Evolutionary conservation across 2,329 filamentous ascomycete genomes (phyloP).

Genomic region (Epichloe aotearoae): DNA sequence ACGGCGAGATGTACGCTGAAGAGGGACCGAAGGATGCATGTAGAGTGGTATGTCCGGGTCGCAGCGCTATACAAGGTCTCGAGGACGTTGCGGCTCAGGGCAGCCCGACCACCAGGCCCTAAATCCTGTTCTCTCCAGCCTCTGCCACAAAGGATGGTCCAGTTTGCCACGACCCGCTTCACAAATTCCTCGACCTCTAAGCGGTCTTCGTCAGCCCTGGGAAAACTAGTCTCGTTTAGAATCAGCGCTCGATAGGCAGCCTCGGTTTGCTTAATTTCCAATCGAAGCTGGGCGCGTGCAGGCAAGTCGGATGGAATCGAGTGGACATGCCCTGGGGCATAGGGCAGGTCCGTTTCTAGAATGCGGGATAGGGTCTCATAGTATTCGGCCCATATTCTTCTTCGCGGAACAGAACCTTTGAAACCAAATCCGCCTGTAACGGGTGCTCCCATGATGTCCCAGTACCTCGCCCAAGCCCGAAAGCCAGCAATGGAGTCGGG

Average conservation of each 20-base stretch:
- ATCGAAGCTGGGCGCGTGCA: constrained; percentile 49
- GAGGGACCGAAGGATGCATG: constrained; percentile 69
- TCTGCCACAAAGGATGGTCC: constrained; percentile 67
- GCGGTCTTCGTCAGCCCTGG: constrained; percentile 67
- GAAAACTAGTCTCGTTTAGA: constrained; percentile 68
- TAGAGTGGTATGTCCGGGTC: constrained; percentile 91
- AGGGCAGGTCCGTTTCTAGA: constrained; percentile 52
- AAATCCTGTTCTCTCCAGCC: constrained; percentile 72
- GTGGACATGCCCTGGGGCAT: constrained; percentile 34
- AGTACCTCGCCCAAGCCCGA: constrained; percentile 58
- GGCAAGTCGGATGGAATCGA: constrained; percentile 34
- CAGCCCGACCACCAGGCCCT: constrained; percentile 66
- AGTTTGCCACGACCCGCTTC: constrained; percentile 68
- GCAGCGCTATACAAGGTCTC: constrained; percentile 84
- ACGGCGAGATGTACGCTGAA: constrained; percentile 80
- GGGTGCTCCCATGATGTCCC: constrained; percentile 37
- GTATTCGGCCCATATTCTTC: constrained; percentile 73
- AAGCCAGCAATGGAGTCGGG: constrained; percentile 42
- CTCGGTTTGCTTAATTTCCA: constrained; percentile 71
- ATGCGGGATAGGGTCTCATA: constrained; percentile 69
- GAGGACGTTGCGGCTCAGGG: constrained; percentile 61
- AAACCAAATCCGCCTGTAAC: constrained; percentile 43
- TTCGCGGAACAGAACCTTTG: constrained; percentile 44
- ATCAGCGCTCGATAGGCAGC: constrained; percentile 66
- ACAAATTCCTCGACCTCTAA: constrained; percentile 73